A percentile compares a stretch with the other conserved stretches of the same genome.
These are phyloP conservation scores for Pichia sp. DNA, from an alignment of 1,139 yeast species.

Conservation along the genomic window DNA sequence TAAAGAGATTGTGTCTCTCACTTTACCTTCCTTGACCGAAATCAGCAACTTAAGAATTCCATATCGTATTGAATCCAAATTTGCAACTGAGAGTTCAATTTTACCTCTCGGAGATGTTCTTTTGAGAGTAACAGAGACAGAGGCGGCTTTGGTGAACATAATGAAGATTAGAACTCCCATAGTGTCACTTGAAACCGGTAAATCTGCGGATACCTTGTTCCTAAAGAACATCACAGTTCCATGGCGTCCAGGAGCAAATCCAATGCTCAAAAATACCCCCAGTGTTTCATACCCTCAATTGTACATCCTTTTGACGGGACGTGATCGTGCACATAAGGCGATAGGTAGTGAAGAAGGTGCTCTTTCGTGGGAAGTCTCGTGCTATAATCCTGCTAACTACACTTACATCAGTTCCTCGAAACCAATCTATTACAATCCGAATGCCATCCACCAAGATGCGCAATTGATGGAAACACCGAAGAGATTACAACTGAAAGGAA, in stretches of 20 bases:
- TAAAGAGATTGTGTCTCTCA: conserved; percentile 37
- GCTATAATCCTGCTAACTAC: conserved; percentile 33
- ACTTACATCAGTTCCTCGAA: conserved; percentile 20
- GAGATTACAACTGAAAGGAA: conserved; percentile 3
- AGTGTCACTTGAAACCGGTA: conserved; percentile 20
- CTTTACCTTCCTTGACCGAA: conserved; percentile 50
- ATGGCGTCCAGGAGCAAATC: conserved; percentile 71
- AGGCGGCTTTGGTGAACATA: conserved; percentile 47
- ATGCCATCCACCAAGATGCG: conserved; percentile 24
- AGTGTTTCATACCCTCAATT: conserved; percentile 54
- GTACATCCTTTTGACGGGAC: conserved; percentile 52
- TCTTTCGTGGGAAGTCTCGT: conserved; percentile 50
- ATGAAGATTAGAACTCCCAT: conserved; percentile 30
- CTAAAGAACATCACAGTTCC: conserved; percentile 60
- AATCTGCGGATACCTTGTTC: conserved; percentile 43
- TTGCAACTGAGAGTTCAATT: conserved; percentile 39
- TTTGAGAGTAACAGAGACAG: conserved; percentile 49
- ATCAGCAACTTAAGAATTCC: conserved; percentile 35
- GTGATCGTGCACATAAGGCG: conserved; percentile 41
- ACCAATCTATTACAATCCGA: conserved; percentile 27
- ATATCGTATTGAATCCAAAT: conserved; percentile 33
- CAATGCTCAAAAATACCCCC: conserved; percentile 68
- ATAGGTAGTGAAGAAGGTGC: conserved; percentile 36
- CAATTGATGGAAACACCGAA: conserved; percentile 17
- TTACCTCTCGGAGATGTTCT: conserved; percentile 70